These are phyloP conservation scores for Pelargonium citronellum DNA, from an alignment of 441 rosid species.

Conservation along the genomic window DNA sequence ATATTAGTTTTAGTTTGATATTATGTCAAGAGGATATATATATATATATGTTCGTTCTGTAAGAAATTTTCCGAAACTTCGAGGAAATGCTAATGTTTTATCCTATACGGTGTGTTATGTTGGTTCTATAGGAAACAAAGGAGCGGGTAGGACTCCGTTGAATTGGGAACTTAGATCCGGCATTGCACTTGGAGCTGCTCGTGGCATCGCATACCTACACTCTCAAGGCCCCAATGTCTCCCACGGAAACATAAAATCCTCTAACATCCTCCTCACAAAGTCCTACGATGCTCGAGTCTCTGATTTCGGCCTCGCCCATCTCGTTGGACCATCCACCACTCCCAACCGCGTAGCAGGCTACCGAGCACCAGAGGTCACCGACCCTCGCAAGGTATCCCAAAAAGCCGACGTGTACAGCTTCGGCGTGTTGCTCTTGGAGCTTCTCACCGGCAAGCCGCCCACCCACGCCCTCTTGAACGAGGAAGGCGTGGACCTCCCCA, in stretches of 20 bases:
- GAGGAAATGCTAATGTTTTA: not conserved
- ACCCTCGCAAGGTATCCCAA: constrained; percentile 55
- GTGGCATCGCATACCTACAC: constrained; percentile 51
- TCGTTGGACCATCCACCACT: constrained; percentile 41
- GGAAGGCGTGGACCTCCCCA: constrained; percentile 71
- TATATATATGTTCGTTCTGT: no score
- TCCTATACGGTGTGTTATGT: no score
- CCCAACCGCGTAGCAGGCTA: constrained; percentile 60
- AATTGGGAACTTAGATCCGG: constrained; percentile 58
- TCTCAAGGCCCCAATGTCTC: constrained; percentile 40
- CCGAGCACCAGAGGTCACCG: constrained; percentile 68
- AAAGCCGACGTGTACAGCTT: constrained; percentile 69
- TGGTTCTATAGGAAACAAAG: constrained; percentile 41
- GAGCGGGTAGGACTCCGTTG: constrained; percentile 51
- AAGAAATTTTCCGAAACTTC: no score
- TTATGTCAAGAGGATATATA: not conserved
- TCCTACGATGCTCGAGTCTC: constrained; percentile 59
- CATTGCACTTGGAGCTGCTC: constrained; percentile 64
- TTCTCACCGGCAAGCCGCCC: constrained; percentile 70
- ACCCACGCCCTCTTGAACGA: constrained; percentile 47
- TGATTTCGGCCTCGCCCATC: constrained; percentile 60
- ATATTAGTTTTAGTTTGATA: not conserved
- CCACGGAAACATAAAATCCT: constrained; percentile 66
- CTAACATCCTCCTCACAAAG: constrained; percentile 51
- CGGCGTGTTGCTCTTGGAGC: constrained; percentile 59